Percentiles rank a stretch among this genome's conserved stretches.
These are phyloP conservation scores for Arthrobotrys musiformis DNA, from an alignment of 2,329 filamentous ascomycete genomes.

Conservation along the genomic window DNA sequence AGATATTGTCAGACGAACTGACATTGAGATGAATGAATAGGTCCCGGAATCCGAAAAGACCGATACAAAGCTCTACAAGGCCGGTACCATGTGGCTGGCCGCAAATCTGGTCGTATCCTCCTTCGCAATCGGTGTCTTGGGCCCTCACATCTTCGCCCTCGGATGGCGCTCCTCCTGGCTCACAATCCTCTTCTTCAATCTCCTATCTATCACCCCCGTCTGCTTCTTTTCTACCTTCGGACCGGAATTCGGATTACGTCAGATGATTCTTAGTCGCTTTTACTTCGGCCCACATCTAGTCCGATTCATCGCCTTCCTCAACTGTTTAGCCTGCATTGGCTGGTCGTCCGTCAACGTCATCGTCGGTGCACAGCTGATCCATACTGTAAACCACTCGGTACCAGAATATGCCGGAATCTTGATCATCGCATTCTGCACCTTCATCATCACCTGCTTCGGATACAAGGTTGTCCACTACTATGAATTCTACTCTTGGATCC, in stretches of 20 bases:
- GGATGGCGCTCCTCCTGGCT: constrained; percentile 79
- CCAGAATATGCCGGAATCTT: constrained; percentile 80
- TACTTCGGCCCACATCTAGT: constrained; percentile 79
- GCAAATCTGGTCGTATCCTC: constrained; percentile 82
- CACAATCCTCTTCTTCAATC: constrained; percentile 78
- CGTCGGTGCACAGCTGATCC: constrained; percentile 79
- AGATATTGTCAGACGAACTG: not conserved
- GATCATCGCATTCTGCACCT: constrained; percentile 75
- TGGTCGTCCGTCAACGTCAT: constrained; percentile 83
- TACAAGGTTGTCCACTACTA: constrained; percentile 81
- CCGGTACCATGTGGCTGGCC: constrained; percentile 80
- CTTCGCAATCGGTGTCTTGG: constrained; percentile 79
- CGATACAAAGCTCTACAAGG: constrained; percentile 73
- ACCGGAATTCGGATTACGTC: constrained; percentile 77
- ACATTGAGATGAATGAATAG: constrained; percentile 11
- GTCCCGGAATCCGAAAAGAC: constrained; percentile 73
- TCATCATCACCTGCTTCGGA: constrained; percentile 77
- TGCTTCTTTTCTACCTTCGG: constrained; percentile 83
- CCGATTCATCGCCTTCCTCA: constrained; percentile 77
- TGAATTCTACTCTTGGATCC: constrained; percentile 79
- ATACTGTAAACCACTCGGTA: constrained; percentile 76
- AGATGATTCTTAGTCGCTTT: constrained; percentile 82
- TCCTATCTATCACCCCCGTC: constrained; percentile 77
- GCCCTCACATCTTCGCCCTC: constrained; percentile 74
- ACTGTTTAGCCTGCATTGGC: constrained; percentile 76